These are phyloP conservation scores for Tolypocladium ovalisporum DNA, from an alignment of 2,329 filamentous ascomycete species.

Conservation along the genomic window DNA sequence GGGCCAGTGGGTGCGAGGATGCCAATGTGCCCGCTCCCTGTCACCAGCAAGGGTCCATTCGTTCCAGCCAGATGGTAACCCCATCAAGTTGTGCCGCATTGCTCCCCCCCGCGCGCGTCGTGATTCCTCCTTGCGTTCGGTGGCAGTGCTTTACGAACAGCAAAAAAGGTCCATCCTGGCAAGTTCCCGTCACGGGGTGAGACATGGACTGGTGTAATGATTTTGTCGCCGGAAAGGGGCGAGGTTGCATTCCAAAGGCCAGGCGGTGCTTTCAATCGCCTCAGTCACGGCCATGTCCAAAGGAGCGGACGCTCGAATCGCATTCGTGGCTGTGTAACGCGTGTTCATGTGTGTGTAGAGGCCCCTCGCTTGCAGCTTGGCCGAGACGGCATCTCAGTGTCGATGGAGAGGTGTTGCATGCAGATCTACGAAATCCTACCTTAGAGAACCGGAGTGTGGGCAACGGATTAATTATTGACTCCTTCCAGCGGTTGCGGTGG, in stretches of 20 bases:
- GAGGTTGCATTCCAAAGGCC: background rate
- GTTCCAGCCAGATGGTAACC: background rate
- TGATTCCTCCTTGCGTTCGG: background rate
- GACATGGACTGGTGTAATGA: background rate
- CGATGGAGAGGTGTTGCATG: background rate
- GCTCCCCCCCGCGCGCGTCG: background rate
- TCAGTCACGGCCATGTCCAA: too few relatives aligned
- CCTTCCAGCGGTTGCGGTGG: background rate
- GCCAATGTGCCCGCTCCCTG: background rate
- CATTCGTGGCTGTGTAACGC: too few relatives aligned
- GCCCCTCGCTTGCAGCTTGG: background rate
- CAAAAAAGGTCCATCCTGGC: background rate
- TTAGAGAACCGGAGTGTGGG: too few relatives aligned
- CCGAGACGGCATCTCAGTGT: too few relatives aligned
- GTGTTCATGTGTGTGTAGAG: too few relatives aligned
- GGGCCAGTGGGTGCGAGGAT: background rate
- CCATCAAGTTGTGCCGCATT: background rate
- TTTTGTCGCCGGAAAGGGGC: background rate
- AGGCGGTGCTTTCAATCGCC: too few relatives aligned
- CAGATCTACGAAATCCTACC: background rate
- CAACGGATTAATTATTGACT: too few relatives aligned
- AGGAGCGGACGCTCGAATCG: too few relatives aligned
- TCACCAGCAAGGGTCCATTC: background rate
- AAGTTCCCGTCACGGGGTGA: background rate
- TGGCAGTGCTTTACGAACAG: background rate